phyloP scores from a whole-genome alignment of 2,329 filamentous ascomycete species.

The Pestalotiopsis sp. region DNA sequence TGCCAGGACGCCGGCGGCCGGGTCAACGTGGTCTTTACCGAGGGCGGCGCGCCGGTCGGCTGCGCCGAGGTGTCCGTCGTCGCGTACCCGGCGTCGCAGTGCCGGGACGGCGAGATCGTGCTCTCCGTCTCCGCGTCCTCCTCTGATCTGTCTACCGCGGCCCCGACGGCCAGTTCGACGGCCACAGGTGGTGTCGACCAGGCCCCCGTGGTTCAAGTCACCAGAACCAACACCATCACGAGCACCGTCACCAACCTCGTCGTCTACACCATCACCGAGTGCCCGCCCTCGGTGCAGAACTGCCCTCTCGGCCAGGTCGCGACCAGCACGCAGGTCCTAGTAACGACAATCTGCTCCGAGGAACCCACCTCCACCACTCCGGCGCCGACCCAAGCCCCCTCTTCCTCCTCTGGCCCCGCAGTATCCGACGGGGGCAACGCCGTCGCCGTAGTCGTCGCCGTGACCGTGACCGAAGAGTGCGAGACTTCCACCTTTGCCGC shows the following conservation, averaged over 20 bases:
- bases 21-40: conserved; percentile 15
- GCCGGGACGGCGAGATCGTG: not conserved
- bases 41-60: conserved; percentile 1
- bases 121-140: not conserved
- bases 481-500: conserved; percentile 20
- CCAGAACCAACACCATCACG: conserved; percentile 20
- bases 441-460: not conserved
- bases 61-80: conserved; percentile 11
- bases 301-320: conserved; percentile 17
- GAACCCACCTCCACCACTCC: not conserved
- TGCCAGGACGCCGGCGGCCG: conserved; percentile 17
- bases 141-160: not conserved
- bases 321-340: conserved; percentile 22
- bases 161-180: not conserved
- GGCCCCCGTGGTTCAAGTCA: not conserved
- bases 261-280: conserved; percentile 21
- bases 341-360: conserved; percentile 26
- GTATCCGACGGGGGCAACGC: not conserved
- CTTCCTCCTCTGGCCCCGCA: not conserved
- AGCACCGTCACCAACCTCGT: conserved; percentile 26
- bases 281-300: conserved; percentile 9
- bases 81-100: not conserved
- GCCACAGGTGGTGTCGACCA: not conserved
- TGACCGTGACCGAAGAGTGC: conserved; percentile 18
- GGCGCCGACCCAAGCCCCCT: not conserved